A percentile compares a stretch with the other conserved stretches of the same genome.
Evolutionary conservation across 805 yeast genomes (phyloP).

Genomic region (Yueomyces sp.): DNA sequence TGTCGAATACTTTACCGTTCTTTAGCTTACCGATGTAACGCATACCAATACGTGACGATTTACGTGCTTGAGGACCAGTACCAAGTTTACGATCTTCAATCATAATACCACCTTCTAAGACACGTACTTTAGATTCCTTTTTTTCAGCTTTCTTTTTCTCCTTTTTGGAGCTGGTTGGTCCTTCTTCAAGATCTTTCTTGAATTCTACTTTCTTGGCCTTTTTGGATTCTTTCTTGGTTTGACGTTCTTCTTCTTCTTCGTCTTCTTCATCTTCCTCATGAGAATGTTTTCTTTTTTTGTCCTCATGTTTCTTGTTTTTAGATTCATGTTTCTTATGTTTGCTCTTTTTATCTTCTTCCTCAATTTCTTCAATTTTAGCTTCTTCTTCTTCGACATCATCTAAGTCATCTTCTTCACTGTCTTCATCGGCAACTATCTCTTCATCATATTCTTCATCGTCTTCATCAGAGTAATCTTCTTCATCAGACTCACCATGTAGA

Average conservation of each 20-base stretch:
- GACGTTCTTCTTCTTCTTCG: slow-evolving; percentile 11
- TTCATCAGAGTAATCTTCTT: slow-evolving; percentile 16
- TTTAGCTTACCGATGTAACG: slow-evolving; percentile 96
- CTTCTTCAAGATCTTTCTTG: slow-evolving; percentile 84
- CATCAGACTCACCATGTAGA: slow-evolving; percentile 36
- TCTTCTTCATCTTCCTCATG: neutral
- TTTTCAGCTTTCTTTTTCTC: slow-evolving; percentile 9
- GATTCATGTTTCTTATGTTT: slow-evolving; percentile 18
- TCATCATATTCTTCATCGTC: slow-evolving; percentile 48
- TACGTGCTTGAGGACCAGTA: slow-evolving; percentile 76
- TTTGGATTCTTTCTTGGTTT: slow-evolving; percentile 22
- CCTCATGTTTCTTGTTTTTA: slow-evolving; percentile 22
- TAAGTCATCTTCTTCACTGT: slow-evolving; percentile 33
- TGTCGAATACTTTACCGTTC: slow-evolving; percentile 94
- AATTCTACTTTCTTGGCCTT: slow-evolving; percentile 74
- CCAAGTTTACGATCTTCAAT: slow-evolving; percentile 89
- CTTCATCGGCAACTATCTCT: slow-evolving; percentile 31
- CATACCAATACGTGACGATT: slow-evolving; percentile 84
- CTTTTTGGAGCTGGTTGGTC: slow-evolving; percentile 50
- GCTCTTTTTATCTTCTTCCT: slow-evolving; percentile 41
- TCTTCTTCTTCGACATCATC: slow-evolving; percentile 59
- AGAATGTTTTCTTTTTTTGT: slow-evolving; percentile 11
- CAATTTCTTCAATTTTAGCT: slow-evolving; percentile 60
- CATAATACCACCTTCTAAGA: slow-evolving; percentile 83
- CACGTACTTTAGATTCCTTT: slow-evolving; percentile 49